Evolutionary conservation across 148 eudicot genomes (phyloP).

Genomic region (Rhododendron vialii): DNA sequence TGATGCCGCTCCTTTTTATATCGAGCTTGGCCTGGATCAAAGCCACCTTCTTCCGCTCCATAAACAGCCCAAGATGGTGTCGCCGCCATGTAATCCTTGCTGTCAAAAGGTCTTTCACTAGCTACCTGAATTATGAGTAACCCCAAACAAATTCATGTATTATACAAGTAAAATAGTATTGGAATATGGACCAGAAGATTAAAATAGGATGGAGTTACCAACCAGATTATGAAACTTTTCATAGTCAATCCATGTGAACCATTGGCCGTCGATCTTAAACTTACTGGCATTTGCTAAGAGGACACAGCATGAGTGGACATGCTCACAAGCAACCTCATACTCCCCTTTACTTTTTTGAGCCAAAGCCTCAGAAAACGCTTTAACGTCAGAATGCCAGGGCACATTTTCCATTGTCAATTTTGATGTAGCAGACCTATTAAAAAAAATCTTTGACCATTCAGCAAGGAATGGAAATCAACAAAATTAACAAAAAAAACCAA

Average conservation of each 20-base stretch:
- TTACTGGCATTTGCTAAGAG: slow-evolving; percentile 80
- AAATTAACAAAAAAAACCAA: background rate
- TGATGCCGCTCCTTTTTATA: slow-evolving; percentile 83
- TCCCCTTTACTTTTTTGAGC: slow-evolving; percentile 72
- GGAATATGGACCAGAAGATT: background rate
- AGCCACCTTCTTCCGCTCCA: slow-evolving; percentile 95
- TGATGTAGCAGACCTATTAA: slow-evolving; percentile 81
- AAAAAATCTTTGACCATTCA: slow-evolving; percentile 8
- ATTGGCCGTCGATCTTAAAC: slow-evolving; percentile 80
- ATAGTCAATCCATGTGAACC: slow-evolving; percentile 99
- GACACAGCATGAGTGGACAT: slow-evolving; percentile 94
- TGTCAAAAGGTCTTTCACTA: slow-evolving; percentile 67
- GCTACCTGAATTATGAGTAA: slow-evolving; percentile 56
- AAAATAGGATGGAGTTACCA: slow-evolving; percentile 12
- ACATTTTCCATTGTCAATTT: slow-evolving; percentile 99
- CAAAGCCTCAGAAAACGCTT: slow-evolving; percentile 86
- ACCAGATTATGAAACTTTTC: slow-evolving; percentile 98
- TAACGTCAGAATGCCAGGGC: slow-evolving; percentile 99
- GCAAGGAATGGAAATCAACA: background rate
- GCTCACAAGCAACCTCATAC: slow-evolving; percentile 98
- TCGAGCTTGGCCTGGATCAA: slow-evolving; percentile 80
- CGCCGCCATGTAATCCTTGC: slow-evolving; percentile 77
- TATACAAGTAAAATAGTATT: background rate
- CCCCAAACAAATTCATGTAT: background rate
- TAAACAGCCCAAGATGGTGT: slow-evolving; percentile 96